phyloP scores from a whole-genome alignment of 371 early-diverging fungal species.

The Gilbertella persicaria region DNA sequence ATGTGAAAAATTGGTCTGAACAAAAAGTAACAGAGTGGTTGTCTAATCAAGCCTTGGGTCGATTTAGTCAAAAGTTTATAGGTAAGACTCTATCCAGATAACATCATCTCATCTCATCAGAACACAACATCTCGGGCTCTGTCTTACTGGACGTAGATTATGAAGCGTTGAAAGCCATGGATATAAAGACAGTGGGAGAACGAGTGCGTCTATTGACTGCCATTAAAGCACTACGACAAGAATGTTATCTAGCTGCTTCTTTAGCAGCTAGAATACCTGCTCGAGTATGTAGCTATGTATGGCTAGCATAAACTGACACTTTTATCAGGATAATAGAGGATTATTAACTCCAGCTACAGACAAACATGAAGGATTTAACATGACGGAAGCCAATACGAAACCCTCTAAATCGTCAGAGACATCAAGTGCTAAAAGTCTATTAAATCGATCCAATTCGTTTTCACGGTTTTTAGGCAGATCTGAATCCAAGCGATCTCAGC shows the following conservation, averaged over 20 bases:
- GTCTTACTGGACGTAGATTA: conserved; percentile 83
- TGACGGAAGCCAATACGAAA: conserved; percentile 26
- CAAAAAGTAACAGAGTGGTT: conserved; percentile 78
- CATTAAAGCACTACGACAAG: conserved; percentile 69
- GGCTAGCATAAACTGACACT: no score
- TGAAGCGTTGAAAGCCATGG: conserved; percentile 79
- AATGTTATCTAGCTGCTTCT: conserved; percentile 51
- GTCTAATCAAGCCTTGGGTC: conserved; percentile 66
- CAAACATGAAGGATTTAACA: conserved; percentile 40
- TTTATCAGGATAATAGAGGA: no score
- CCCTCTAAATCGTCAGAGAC: conserved; percentile 44
- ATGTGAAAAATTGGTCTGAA: conserved; percentile 70
- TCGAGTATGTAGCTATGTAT: conserved; percentile 2
- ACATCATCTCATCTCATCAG: conserved; percentile 28
- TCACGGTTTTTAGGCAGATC: conserved; percentile 52
- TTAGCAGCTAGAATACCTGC: conserved; percentile 34
- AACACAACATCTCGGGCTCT: conserved; percentile 79
- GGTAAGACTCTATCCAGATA: conserved; percentile 32
- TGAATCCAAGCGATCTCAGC: conserved; percentile 45
- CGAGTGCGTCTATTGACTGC: conserved; percentile 76
- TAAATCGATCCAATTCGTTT: conserved; percentile 53
- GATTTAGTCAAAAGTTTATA: conserved; percentile 67
- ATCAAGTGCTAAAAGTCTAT: conserved; percentile 29
- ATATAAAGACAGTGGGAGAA: conserved; percentile 82
- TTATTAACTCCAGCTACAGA: neutral